These are phyloP conservation scores for Sphagnum magellanicum DNA, from an alignment of 228 moss, liverwort and hornwort species.

Conservation along the genomic window DNA sequence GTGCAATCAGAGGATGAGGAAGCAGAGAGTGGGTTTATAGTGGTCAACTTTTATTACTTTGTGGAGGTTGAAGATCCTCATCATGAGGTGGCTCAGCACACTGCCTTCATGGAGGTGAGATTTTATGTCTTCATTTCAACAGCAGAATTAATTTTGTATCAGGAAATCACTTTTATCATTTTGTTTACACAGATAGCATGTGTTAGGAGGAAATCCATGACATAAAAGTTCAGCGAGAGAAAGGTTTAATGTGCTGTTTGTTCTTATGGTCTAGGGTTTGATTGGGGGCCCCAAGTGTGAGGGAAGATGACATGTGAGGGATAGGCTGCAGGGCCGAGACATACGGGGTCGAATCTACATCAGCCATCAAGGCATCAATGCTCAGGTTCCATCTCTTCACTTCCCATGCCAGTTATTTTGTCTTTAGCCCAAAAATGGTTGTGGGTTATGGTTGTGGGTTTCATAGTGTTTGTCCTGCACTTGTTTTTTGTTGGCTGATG, in stretches of 20 bases:
- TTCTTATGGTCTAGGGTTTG: no score
- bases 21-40: constrained; percentile 35
- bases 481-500: neutral
- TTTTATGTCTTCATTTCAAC: neutral
- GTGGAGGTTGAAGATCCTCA: constrained; percentile 70
- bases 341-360: constrained; percentile 92
- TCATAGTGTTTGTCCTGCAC: neutral
- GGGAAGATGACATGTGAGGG: constrained; percentile 30
- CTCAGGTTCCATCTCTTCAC: constrained; percentile 48
- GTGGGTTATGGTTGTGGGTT: neutral
- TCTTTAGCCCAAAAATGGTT: neutral
- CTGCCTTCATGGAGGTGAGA: constrained; percentile 69
- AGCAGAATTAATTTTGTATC: neutral
- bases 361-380: constrained; percentile 95
- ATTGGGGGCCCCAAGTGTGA: neutral
- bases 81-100: constrained; percentile 61
- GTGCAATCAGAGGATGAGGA: constrained; percentile 9
- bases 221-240: no score
- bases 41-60: constrained; percentile 91
- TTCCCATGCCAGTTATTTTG: neutral
- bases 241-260: no score
- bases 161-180: neutral
- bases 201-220: no score
- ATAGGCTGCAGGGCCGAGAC: constrained; percentile 76
- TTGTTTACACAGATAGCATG: neutral